These are phyloP conservation scores for Rubia occidens DNA, from an alignment of 305 asterid species.

Conservation along the genomic window DNA sequence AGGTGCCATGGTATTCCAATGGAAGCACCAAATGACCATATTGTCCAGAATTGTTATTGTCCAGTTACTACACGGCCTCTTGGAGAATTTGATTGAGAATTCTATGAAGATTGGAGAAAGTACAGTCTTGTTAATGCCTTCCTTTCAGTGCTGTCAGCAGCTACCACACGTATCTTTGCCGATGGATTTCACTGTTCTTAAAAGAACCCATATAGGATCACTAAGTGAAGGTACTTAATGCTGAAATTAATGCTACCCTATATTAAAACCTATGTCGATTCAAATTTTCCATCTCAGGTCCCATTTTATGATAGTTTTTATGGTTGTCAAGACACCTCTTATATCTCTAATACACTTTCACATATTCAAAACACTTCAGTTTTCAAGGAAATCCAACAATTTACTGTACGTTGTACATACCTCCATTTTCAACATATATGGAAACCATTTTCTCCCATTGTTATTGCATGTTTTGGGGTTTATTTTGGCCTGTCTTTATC, in stretches of 20 bases:
- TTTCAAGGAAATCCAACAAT: not conserved
- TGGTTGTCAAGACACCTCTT: not conserved
- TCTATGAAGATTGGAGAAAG: conserved; percentile 66
- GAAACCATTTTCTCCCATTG: conserved; percentile 9
- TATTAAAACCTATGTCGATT: not conserved
- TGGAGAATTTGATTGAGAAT: conserved; percentile 45
- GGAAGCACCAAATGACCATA: conserved; percentile 31
- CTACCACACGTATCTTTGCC: conserved; percentile 46
- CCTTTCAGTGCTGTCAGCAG: conserved; percentile 53
- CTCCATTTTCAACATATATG: conserved; percentile 9
- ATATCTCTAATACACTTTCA: not conserved
- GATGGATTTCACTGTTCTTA: conserved; percentile 59
- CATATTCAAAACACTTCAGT: not conserved
- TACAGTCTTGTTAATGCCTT: conserved; percentile 71
- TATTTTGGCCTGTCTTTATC: conserved; percentile 3
- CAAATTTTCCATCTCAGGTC: not conserved
- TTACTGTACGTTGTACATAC: conserved; percentile 11
- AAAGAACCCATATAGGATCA: conserved; percentile 60
- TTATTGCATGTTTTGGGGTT: conserved; percentile 10
- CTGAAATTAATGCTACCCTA: not conserved
- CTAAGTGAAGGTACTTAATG: conserved; percentile 66
- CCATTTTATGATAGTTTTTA: not conserved
- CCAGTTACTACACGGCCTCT: conserved; percentile 51
- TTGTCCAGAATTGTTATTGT: conserved; percentile 33
- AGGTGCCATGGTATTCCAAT: conserved; percentile 81